A percentile compares a stretch with the other conserved stretches of the same genome.
Conservation (phyloP, 371 early-diverging fungal genomes). For the Mucor racemosus region DNA sequence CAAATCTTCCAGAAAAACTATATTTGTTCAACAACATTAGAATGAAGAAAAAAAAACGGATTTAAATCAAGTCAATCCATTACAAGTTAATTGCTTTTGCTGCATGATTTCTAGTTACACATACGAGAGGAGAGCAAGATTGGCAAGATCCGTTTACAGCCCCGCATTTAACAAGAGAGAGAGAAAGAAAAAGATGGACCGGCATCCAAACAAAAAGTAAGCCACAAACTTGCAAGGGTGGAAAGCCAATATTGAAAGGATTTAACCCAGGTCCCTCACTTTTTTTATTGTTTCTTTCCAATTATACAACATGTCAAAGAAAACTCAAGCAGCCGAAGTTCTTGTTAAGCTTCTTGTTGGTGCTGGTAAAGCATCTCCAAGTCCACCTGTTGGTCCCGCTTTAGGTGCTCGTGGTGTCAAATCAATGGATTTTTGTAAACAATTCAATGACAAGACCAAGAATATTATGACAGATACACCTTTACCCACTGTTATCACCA, state of each 20-base stretch:
- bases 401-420: slow-evolving; percentile 97
- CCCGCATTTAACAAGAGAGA: neutral
- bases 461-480: slow-evolving; percentile 84
- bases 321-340: slow-evolving; percentile 56
- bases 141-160: neutral
- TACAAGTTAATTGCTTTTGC: slow-evolving; percentile 1
- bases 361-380: slow-evolving; percentile 93
- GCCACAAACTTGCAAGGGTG: slow-evolving; percentile 23
- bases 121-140: neutral
- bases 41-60: neutral
- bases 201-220: slow-evolving; percentile 1
- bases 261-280: neutral
- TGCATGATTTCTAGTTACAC: neutral
- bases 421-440: slow-evolving; percentile 98
- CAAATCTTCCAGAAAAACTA: slow-evolving; percentile 11
- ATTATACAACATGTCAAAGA: slow-evolving; percentile 48
- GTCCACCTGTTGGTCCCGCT: slow-evolving; percentile 96
- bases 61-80: neutral
- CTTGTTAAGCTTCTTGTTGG: slow-evolving; percentile 74
- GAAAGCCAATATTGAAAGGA: neutral
- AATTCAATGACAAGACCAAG: slow-evolving; percentile 97
- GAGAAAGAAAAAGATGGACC: neutral
- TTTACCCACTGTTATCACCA: slow-evolving; percentile 81
- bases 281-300: neutral
- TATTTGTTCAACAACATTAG: neutral